Percentiles rank a stretch among this genome's conserved stretches.
These are phyloP conservation scores for Begonia masoniana DNA, from an alignment of 306 rosid genomes.

Conservation along the genomic window DNA sequence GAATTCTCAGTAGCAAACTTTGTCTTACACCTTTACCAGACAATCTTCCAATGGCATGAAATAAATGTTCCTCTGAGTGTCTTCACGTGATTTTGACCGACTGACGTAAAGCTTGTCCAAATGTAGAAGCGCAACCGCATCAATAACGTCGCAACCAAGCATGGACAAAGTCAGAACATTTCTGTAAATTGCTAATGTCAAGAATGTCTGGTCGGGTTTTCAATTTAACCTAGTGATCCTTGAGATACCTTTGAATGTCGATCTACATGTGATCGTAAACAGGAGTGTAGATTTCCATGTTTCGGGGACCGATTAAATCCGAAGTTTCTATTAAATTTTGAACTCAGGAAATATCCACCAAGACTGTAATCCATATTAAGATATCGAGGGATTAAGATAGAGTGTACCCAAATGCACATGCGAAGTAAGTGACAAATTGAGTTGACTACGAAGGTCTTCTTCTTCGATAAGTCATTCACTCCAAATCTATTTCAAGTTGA, in stretches of 20 bases:
- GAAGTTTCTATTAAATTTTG: too few relatives aligned
- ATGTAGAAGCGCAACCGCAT: constrained; percentile 62
- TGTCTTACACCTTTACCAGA: constrained; percentile 80
- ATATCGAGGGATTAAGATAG: too few relatives aligned
- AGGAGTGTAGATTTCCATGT: constrained; percentile 63
- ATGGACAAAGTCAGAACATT: constrained; percentile 84
- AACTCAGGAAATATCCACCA: too few relatives aligned
- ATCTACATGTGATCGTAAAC: constrained; percentile 71
- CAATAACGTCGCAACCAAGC: constrained; percentile 75
- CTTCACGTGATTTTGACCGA: constrained; percentile 78
- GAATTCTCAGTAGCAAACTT: constrained; percentile 86
- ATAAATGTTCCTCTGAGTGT: constrained; percentile 77
- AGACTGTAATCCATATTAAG: too few relatives aligned
- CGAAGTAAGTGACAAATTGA: too few relatives aligned
- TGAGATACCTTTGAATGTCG: constrained; percentile 68
- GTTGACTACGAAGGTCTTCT: too few relatives aligned
- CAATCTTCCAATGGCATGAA: constrained; percentile 75
- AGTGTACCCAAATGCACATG: too few relatives aligned
- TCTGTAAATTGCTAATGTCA: constrained; percentile 64
- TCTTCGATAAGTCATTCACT: too few relatives aligned
- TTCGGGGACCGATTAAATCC: too few relatives aligned
- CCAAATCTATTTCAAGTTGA: too few relatives aligned
- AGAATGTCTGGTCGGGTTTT: constrained; percentile 72
- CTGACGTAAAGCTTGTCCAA: constrained; percentile 70
- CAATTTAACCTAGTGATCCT: constrained; percentile 69